Evolutionary conservation across 768 basidiomycete genomes (phyloP).

Genomic region (Trametes villosa): DNA sequence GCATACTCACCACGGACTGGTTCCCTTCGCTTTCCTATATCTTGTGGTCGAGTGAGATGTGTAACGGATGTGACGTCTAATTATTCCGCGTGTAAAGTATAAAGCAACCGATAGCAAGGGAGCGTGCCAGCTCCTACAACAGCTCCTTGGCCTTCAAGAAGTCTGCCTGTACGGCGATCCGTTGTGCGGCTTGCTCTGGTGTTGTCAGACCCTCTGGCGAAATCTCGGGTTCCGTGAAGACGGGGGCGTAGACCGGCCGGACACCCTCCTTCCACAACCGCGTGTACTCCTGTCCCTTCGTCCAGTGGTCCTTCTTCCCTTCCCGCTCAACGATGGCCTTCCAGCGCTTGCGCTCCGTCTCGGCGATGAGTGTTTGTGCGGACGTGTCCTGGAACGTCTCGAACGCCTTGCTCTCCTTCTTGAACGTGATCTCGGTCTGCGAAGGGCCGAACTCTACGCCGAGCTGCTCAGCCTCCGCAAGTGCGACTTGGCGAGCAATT

Average conservation of each 20-base stretch:
- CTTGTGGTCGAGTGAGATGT: not conserved
- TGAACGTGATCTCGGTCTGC: slow-evolving; percentile 63
- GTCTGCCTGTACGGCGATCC: not conserved
- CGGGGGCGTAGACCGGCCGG: slow-evolving; percentile 66
- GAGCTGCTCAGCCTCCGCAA: slow-evolving; percentile 75
- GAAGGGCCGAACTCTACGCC: slow-evolving; percentile 67
- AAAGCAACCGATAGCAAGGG: not conserved
- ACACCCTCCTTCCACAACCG: slow-evolving; percentile 73
- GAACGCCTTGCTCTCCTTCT: slow-evolving; percentile 63
- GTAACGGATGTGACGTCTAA: not conserved
- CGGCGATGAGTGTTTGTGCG: slow-evolving; percentile 34
- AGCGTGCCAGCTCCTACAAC: not conserved
- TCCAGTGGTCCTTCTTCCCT: slow-evolving; percentile 56
- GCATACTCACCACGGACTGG: slow-evolving; percentile 23
- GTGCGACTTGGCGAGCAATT: slow-evolving; percentile 74
- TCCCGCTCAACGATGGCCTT: slow-evolving; percentile 48
- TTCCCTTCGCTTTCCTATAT: not conserved
- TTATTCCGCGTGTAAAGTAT: slow-evolving; percentile 13
- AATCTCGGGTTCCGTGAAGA: slow-evolving; percentile 47
- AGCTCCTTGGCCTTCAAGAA: not conserved
- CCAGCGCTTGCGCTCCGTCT: slow-evolving; percentile 67
- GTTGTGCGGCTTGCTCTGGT: slow-evolving; percentile 8
- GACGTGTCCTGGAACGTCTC: slow-evolving; percentile 63
- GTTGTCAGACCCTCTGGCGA: slow-evolving; percentile 19
- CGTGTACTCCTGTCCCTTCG: slow-evolving; percentile 74